These are phyloP conservation scores for Metarhizium robertsii DNA, from an alignment of 2,329 filamentous ascomycete genomes.

Conservation along the genomic window DNA sequence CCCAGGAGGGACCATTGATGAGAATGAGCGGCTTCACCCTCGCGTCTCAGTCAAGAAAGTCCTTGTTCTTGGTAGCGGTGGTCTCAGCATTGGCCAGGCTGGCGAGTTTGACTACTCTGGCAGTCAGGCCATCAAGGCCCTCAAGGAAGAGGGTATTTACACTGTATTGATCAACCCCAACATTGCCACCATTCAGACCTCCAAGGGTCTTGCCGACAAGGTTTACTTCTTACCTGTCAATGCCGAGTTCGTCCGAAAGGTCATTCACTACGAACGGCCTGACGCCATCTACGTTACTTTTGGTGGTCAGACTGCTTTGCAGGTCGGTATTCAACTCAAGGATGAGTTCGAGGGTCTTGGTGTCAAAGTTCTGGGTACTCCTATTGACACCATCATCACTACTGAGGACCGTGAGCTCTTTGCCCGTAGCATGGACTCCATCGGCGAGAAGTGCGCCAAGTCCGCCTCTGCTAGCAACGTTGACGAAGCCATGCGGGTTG, in stretches of 20 bases:
- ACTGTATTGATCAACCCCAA: conserved; percentile 98
- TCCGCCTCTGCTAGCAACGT: conserved; percentile 85
- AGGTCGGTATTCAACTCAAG: conserved; percentile 93
- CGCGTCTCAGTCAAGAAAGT: conserved; percentile 87
- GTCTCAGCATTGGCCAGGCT: conserved; percentile 93
- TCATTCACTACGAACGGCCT: conserved; percentile 87
- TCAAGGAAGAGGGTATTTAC: conserved; percentile 97
- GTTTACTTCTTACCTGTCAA: conserved; percentile 98
- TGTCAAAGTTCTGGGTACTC: conserved; percentile 89
- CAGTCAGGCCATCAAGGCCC: conserved; percentile 93
- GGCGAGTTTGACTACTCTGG: conserved; percentile 99
- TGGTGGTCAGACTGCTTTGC: conserved; percentile 92
- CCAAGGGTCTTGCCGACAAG: conserved; percentile 94
- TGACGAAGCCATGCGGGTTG: conserved; percentile 79
- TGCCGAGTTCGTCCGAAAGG: conserved; percentile 93
- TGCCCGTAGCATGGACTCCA: conserved; percentile 95
- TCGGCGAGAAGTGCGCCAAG: conserved; percentile 95
- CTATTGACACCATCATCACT: conserved; percentile 96
- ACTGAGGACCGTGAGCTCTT: conserved; percentile 98
- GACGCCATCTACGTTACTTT: conserved; percentile 98
- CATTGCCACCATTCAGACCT: conserved; percentile 97
- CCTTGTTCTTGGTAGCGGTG: conserved; percentile 85
- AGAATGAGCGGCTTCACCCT: conserved; percentile 69
- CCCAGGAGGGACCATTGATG: conserved; percentile 71
- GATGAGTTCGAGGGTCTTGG: conserved; percentile 91